Percentiles rank a stretch among this genome's conserved stretches.
phyloP scores from a whole-genome alignment of 208 protist genomes.

The Endotrypanum monterogeii region DNA sequence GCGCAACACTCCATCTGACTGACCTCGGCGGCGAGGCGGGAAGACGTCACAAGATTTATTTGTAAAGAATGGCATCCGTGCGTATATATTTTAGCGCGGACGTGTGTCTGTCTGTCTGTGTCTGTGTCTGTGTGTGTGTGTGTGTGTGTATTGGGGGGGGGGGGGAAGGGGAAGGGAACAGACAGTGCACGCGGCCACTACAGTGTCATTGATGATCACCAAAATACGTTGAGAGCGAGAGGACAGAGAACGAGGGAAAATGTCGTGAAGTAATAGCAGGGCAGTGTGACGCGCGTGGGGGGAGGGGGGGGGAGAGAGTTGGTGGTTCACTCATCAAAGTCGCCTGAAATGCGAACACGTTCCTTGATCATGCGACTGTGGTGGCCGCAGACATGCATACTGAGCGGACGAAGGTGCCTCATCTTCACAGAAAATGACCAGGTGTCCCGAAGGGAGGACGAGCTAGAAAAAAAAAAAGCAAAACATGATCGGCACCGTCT shows the following conservation, averaged over 20 bases:
- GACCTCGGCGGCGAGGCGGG: constrained; percentile 63
- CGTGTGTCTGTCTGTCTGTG: neutral
- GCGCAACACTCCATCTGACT: constrained; percentile 76
- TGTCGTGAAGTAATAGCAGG: no score
- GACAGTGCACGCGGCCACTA: neutral
- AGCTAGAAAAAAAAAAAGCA: neutral
- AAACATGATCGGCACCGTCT: no score
- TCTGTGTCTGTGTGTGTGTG: constrained; percentile 1
- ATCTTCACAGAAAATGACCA: no score
- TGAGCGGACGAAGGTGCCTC: neutral
- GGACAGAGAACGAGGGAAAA: no score
- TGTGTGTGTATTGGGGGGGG: neutral
- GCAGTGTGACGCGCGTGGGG: neutral
- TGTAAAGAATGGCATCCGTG: constrained; percentile 43
- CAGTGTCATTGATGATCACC: neutral
- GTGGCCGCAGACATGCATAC: neutral
- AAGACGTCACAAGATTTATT: constrained; percentile 58
- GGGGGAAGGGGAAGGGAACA: neutral
- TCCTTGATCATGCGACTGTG: neutral
- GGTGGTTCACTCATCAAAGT: neutral
- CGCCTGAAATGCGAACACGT: neutral
- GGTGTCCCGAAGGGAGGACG: neutral
- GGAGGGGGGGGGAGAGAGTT: neutral
- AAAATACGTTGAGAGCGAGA: no score
- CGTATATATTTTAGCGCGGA: neutral